Conservation (phyloP, 2,329 filamentous ascomycete species). For the Proliferodiscus dingleyae region DNA sequence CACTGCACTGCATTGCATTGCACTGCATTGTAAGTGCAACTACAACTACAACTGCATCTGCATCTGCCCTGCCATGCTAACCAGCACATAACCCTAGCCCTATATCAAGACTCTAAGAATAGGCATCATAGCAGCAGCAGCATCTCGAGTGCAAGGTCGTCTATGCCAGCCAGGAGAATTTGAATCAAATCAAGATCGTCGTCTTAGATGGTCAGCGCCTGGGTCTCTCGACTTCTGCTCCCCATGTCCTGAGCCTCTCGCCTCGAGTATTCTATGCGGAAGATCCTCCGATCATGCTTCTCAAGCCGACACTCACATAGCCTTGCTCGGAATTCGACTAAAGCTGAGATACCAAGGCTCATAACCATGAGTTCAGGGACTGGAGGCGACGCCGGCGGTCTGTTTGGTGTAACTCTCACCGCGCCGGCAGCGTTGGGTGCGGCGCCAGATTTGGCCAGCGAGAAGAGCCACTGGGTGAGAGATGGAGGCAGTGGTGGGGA, state of each 20-base stretch:
- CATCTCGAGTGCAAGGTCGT: too few relatives aligned
- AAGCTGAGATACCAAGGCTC: neutral
- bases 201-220: neutral
- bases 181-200: too few relatives aligned
- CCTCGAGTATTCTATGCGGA: neutral
- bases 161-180: neutral
- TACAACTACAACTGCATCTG: too few relatives aligned
- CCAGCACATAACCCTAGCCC: too few relatives aligned
- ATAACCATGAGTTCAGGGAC: neutral
- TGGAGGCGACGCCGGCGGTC: neutral
- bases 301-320: neutral
- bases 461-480: constrained; percentile 46
- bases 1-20: too few relatives aligned
- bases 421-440: constrained; percentile 22
- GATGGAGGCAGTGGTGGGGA: constrained; percentile 29
- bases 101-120: too few relatives aligned
- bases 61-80: too few relatives aligned
- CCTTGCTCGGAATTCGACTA: neutral
- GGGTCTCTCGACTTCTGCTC: neutral
- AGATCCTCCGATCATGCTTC: neutral
- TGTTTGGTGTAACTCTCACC: constrained; percentile 13
- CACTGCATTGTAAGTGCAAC: too few relatives aligned
- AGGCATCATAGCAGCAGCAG: too few relatives aligned
- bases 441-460: constrained; percentile 32
- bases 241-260: neutral